Percentiles rank a stretch among this genome's conserved stretches.
These are phyloP conservation scores for Alnus rubra DNA, from an alignment of 306 rosid genomes.

Conservation along the genomic window DNA sequence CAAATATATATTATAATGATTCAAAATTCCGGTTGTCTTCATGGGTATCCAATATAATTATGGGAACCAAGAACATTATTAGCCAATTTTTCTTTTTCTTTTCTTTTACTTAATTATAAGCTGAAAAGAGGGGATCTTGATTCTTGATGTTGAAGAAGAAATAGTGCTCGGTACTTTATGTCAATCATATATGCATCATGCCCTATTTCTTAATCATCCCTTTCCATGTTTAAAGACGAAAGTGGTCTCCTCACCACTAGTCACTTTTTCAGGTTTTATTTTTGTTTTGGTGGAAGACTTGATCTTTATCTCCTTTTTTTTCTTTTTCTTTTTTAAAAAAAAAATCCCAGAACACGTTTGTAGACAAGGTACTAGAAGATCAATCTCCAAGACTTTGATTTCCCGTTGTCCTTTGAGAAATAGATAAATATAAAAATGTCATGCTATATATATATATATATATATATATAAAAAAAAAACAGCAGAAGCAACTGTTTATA, in stretches of 20 bases:
- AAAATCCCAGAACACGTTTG: no score
- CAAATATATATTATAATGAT: not conserved
- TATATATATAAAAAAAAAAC: not conserved
- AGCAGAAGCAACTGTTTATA: constrained; percentile 26
- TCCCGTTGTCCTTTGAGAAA: no score
- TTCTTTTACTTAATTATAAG: constrained; percentile 6
- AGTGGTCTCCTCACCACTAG: constrained; percentile 22
- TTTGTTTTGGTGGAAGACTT: not conserved
- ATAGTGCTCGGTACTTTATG: constrained; percentile 32
- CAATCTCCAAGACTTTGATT: no score
- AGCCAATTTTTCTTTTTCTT: not conserved
- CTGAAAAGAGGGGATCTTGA: not conserved
- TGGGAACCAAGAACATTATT: constrained; percentile 10
- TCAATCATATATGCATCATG: constrained; percentile 51
- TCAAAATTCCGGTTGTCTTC: not conserved
- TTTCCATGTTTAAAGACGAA: constrained; percentile 24
- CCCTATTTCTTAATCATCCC: constrained; percentile 21
- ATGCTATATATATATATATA: not conserved
- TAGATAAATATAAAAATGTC: not conserved
- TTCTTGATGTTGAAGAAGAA: constrained; percentile 26
- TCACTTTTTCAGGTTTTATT: constrained; percentile 4
- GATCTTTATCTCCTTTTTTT: not conserved
- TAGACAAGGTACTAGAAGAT: no score
- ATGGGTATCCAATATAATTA: not conserved
- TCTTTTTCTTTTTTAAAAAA: not conserved